Base-by-base conservation (phyloP, 768 basidiomycete species). In the Daedaleopsis sinensis region DNA sequence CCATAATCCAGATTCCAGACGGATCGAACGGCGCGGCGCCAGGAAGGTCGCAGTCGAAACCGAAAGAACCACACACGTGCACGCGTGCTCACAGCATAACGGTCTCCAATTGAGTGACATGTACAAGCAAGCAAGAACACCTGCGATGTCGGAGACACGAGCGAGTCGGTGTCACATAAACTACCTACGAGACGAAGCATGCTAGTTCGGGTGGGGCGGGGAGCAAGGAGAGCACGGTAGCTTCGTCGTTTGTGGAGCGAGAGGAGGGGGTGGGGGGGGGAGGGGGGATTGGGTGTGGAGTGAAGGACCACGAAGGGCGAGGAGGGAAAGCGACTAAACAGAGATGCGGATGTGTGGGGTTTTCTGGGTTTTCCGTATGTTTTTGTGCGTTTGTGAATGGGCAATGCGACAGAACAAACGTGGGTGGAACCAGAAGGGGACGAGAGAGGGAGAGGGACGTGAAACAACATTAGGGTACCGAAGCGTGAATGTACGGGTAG, bases 331-430 rank as follows among this genome's bases (percentile, higher is more conserved):
- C 39, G 39, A 42, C 39, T 13, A 18, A 42, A 55, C 49, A 59
- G 49, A 62, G 64, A 62, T 62, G 58, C 61, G 61, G 55, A 71
- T 71, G 77, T 70, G 73, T 74, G 74, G 77, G 74, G 74, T 74
- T 73, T 74, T 71, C 67, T 66, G 65, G 64, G 55, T 72, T 70
- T 72, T 67, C 69, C 65, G 70, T 71, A 74, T 82, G 74, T 85
- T 84, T 85, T 85, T 84, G 77, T 77, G 67, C 65, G 70, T 76
- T 73, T 77, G 73, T 58, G 76, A 76, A 73, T 71, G 68, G 73
- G 74, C 72, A 77, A 75, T 70, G 73, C 73, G 71, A 64, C 69
- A 76, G 70, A 72, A 76, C 61, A 58, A 69, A 68, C 70, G 69
- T 70, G 75, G 63, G 68, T 64, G 60, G 59, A 69, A 61, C 68